Evolutionary conservation across 495 filamentous ascomycete genomes (phyloP).

Genomic region (Schizothecium vesticola): DNA sequence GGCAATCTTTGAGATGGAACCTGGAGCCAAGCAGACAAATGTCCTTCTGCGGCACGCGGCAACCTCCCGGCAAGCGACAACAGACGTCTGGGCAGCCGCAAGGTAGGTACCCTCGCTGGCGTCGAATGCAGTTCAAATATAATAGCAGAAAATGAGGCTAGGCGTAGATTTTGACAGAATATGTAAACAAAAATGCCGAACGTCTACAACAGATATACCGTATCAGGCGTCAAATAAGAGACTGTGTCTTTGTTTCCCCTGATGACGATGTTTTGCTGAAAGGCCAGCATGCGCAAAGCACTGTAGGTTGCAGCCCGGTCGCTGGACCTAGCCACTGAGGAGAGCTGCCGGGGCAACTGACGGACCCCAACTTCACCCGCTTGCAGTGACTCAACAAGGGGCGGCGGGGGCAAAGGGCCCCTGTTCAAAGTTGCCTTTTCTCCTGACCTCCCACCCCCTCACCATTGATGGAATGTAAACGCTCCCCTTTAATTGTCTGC

Average conservation of each 20-base stretch:
- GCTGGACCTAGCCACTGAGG: background rate
- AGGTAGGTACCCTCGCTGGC: background rate
- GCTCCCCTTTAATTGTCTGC: background rate
- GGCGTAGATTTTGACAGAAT: background rate
- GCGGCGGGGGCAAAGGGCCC: background rate
- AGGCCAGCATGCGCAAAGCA: background rate
- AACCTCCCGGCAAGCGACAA: background rate
- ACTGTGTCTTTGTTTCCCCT: background rate
- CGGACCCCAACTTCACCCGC: background rate
- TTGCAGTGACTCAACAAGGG: background rate
- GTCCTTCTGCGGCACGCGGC: slow-evolving; percentile 6
- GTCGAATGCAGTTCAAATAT: background rate
- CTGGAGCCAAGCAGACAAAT: slow-evolving; percentile 10
- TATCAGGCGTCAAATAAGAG: background rate
- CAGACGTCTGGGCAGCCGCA: background rate
- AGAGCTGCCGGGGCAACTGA: background rate
- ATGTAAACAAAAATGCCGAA: background rate
- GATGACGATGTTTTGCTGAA: background rate
- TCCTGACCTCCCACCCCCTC: background rate
- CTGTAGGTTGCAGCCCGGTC: background rate
- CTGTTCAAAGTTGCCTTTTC: background rate
- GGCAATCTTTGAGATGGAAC: background rate
- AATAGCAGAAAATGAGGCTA: background rate
- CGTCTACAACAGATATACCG: background rate
- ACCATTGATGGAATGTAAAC: background rate